Conservation (phyloP, 2,329 filamentous ascomycete species). For the Arthroderma sp. region DNA sequence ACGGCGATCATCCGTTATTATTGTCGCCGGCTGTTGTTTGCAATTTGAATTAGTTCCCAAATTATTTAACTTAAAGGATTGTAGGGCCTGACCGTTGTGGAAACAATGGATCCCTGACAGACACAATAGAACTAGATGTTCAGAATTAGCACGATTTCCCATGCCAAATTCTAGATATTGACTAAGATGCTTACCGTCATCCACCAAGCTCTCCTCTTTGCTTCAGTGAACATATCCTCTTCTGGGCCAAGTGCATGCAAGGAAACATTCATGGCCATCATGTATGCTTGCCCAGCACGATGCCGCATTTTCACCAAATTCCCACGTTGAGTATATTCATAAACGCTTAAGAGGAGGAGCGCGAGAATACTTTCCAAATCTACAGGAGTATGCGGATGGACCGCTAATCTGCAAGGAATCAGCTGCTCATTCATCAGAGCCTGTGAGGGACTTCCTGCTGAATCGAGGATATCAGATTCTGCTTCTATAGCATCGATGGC, state of each 20-base stretch:
- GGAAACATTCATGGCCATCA: slow-evolving; percentile 31
- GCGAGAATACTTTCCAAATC: slow-evolving; percentile 31
- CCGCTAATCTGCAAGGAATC: slow-evolving; percentile 20
- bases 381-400: slow-evolving; percentile 28
- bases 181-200: slow-evolving; percentile 27
- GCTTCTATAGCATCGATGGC: slow-evolving; percentile 28
- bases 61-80: background rate
- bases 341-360: slow-evolving; percentile 30
- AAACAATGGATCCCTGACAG: slow-evolving; percentile 33
- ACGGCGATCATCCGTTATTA: slow-evolving; percentile 31
- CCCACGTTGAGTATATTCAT: slow-evolving; percentile 34
- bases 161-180: background rate
- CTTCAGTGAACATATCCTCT: slow-evolving; percentile 27
- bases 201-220: slow-evolving; percentile 34
- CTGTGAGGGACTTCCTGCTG: slow-evolving; percentile 27
- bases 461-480: slow-evolving; percentile 31
- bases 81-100: slow-evolving; percentile 25
- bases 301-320: slow-evolving; percentile 35
- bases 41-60: background rate
- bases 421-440: slow-evolving; percentile 23
- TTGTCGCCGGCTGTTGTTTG: slow-evolving; percentile 25
- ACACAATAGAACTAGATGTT: slow-evolving; percentile 29
- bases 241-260: slow-evolving; percentile 25
- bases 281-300: slow-evolving; percentile 31
- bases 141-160: background rate